Base-by-base conservation (phyloP, 148 eudicot species). In the Amaranthus cruentus region DNA sequence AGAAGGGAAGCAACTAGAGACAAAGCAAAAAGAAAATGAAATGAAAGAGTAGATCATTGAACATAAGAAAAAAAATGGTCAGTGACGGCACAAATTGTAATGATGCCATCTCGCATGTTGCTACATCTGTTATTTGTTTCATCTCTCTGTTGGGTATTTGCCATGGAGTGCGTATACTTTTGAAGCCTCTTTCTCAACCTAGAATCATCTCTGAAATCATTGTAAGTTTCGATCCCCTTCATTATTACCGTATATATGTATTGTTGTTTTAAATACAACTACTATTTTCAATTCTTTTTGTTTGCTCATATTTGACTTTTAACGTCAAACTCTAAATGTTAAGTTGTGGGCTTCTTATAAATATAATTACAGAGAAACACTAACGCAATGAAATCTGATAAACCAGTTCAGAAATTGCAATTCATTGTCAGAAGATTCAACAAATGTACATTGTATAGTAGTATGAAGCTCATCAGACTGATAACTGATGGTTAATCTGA, bases 121-220 rank as follows among this genome's bases (percentile, higher is more conserved):
- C 75, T n/a, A 55, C 72, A n/a, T 84, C 76, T 13, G 55, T 78
- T 14, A 64, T 76, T 5, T 75, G 73, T 80, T 84, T 89, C 77
- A 73, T 80, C 38, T 28, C 79, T 18, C 82, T 89, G 63, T 47
- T 86, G 51, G 82, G 49, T 7, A 47, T 78, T 46, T 90, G 96
- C 79, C 87, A 89, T 73, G 86, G 83, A n/a, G 47, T 83, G 18
- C 88, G 90, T 80, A 67, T 87, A 51, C 48, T 83, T 43, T 52
- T 93, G n/a, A 82, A 86, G 66, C 89, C 88, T 18, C 66, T 85
- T 21, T 83, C 94, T 8, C 96, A 93, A 70, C 94, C 98, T 55
- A 85, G 94, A 47, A 86, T 93, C 75, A 84, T 90, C 55, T 87
- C 98, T 1, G 98, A 93, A 84, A 84, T 86, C 79, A 62, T 87